These are phyloP conservation scores for Pleurotus giganteus DNA, from an alignment of 768 basidiomycete species.

Conservation along the genomic window DNA sequence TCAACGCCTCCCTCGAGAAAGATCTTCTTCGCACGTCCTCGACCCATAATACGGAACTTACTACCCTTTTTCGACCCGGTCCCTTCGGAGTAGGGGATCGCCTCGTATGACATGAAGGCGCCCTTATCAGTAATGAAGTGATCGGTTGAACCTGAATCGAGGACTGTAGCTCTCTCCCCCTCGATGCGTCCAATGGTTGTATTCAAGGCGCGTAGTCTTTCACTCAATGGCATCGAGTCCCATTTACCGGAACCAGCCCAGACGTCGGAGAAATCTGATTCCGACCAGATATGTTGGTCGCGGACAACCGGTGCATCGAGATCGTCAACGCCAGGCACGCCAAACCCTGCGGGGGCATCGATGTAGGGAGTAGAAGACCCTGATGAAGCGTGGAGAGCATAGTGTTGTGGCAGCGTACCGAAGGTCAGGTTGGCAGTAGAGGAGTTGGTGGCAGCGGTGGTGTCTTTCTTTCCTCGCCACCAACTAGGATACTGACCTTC, in stretches of 20 bases:
- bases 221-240: too few species aligned
- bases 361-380: too few species aligned
- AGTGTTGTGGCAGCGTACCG: background rate
- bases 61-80: constrained; percentile 11
- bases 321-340: too few species aligned
- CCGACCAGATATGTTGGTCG: too few species aligned
- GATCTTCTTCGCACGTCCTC: constrained; percentile 16
- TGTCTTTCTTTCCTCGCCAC: constrained; percentile 14
- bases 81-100: constrained; percentile 1
- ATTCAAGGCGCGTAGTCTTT: background rate
- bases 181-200: background rate
- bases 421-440: too few species aligned
- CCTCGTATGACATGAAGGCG: constrained; percentile 16
- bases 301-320: too few species aligned
- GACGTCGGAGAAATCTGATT: too few species aligned
- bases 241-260: too few species aligned
- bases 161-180: background rate
- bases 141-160: constrained; percentile 22
- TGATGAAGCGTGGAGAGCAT: too few species aligned
- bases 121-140: constrained; percentile 20
- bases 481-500: constrained; percentile 30
- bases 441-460: background rate
- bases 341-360: too few species aligned
- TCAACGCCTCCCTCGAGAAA: constrained; percentile 10
- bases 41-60: constrained; percentile 19